Evolutionary conservation across 306 rosid genomes (phyloP), one percentile per base, ranked within the genome.

Genomic region (Inga leiocalycina): DNA sequence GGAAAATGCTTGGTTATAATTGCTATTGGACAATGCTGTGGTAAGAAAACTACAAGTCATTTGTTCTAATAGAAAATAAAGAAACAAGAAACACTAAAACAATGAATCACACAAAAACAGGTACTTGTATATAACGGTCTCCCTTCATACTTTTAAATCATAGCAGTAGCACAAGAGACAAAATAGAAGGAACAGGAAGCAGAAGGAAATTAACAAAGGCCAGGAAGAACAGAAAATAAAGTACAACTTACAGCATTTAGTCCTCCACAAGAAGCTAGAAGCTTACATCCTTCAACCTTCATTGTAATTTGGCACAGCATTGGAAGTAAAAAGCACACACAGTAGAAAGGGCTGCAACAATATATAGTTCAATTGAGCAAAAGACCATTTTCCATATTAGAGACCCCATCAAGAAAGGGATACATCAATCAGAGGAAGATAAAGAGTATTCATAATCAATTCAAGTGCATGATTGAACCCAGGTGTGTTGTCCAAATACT

Each of bases 261-360:
- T 65, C 94, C 98, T 83, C 92, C 89, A 79, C 89, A 93, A 66
- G 91, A 92, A 82, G 86, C 88, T 84, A 92, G 70, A 79, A 89
- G 78, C 81, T 84, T 84, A 81, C 98, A 96, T 71, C 97, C 98
- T 85, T 93, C 97, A 69, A 81, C 80, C 65, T 88, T 24, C 97
- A 93, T 91, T 48, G 98, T 91, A 88, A 83, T 79, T 86, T 93
- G 98, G 86, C 93, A 93, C 86, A 96, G 84, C 90, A 91, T 44
- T 52, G 99, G 99, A 80, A 96, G 94, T 91, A 96, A 89, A 88
- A 93, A 96, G 87, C 98, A 91, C 69, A 90, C 81, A 3, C 93
- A 85, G 78, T 85, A 81, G 91, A 96, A 96, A 54, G 99, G 97
- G 83, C 99, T 96, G 94, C 73, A 61, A 83, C 37, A 61, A 84